Percentiles rank a stretch among this genome's conserved stretches.
Conservation (phyloP, 805 yeast species). For the Schizosaccharomyces japonicus region DNA sequence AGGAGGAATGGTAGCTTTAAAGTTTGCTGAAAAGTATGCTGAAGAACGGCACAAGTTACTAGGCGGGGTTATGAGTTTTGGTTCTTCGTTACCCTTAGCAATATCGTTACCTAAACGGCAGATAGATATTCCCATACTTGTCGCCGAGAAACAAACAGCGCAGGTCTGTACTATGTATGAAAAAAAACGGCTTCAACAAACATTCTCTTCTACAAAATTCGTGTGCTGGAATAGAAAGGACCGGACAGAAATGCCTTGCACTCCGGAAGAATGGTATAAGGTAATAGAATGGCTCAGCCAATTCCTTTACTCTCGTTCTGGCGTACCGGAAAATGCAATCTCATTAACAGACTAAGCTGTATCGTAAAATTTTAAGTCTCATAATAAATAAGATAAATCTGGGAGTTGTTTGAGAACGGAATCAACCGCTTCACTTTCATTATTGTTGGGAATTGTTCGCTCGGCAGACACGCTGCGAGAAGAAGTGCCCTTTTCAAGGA, state of each 20-base stretch:
- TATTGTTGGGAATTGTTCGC: no score
- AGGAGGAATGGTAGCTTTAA: constrained; percentile 4
- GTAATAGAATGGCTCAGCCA: background rate
- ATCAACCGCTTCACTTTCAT: no score
- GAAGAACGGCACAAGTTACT: background rate
- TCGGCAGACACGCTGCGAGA: no score
- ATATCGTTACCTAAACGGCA: background rate
- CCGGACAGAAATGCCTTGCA: background rate
- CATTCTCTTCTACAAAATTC: background rate
- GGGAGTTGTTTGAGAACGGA: no score
- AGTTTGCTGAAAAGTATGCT: background rate
- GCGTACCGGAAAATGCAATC: background rate
- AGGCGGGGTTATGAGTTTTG: constrained; percentile 3
- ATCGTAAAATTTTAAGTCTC: no score
- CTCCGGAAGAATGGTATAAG: background rate
- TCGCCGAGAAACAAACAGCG: background rate
- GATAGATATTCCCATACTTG: background rate
- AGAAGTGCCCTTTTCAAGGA: no score
- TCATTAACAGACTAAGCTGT: background rate
- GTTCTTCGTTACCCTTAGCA: background rate
- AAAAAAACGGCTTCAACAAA: background rate
- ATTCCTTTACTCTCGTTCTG: background rate
- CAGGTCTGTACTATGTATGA: background rate
- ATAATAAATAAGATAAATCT: no score
- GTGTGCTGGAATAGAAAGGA: background rate